These are phyloP conservation scores for Thozetella sp. DNA, from an alignment of 495 filamentous ascomycete species.

Conservation along the genomic window DNA sequence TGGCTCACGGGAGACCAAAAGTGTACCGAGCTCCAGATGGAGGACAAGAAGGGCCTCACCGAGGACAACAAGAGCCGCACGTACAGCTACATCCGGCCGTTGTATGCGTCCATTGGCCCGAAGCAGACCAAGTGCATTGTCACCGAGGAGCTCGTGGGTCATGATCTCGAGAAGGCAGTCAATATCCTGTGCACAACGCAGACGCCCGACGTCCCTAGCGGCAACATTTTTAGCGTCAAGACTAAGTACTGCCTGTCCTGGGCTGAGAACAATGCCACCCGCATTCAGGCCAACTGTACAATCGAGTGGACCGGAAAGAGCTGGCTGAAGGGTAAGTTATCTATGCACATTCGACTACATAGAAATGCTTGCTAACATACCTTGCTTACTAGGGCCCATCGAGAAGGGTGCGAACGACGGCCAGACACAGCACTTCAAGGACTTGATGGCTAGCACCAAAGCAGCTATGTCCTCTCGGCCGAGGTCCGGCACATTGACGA, in stretches of 20 bases:
- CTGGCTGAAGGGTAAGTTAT: constrained; percentile 84
- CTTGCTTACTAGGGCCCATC: constrained; percentile 68
- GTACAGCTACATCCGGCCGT: constrained; percentile 91
- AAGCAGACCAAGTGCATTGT: constrained; percentile 95
- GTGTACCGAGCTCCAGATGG: constrained; percentile 80
- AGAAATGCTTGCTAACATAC: constrained; percentile 7
- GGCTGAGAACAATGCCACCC: constrained; percentile 82
- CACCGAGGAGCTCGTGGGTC: constrained; percentile 74
- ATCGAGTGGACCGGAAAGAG: constrained; percentile 98
- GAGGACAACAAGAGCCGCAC: constrained; percentile 71
- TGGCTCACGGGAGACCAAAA: constrained; percentile 89
- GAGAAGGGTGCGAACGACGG: constrained; percentile 95
- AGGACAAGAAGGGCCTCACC: constrained; percentile 76
- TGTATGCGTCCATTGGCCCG: constrained; percentile 82
- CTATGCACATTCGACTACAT: neutral
- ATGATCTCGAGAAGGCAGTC: constrained; percentile 87
- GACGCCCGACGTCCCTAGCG: constrained; percentile 93
- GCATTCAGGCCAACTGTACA: constrained; percentile 80
- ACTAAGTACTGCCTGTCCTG: constrained; percentile 94
- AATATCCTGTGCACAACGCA: constrained; percentile 79
- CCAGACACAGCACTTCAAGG: constrained; percentile 77
- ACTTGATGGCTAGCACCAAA: constrained; percentile 73
- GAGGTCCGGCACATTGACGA: constrained; percentile 38
- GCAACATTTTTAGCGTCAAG: constrained; percentile 87
- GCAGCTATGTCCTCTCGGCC: constrained; percentile 68